Evolutionary conservation across 352 stramenopile genomes (phyloP), one percentile per base, ranked within the genome.

Genomic region (Phytopythium kandeliae): DNA sequence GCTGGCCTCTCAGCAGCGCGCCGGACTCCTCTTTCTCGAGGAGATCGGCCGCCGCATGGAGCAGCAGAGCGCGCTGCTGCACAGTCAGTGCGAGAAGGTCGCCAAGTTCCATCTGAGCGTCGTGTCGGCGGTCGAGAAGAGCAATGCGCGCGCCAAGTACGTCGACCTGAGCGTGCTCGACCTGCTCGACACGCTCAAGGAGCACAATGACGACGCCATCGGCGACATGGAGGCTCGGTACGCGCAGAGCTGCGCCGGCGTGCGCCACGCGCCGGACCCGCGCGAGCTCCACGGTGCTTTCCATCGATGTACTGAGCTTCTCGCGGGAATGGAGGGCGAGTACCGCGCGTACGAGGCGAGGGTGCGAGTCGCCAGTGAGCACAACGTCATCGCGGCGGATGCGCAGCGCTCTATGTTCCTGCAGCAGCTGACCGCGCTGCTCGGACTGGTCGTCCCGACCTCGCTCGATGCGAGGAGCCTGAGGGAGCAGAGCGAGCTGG

Each of bases 251-350:
- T 85, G 71, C 22, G 65, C 81, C 24, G 62, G 61, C 1, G 55
- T 96, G 24, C 80, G 86, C 17, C 86, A 96, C 49, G 80, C 86
- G 3, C 74, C 85, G 0, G 81, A 89, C 48, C 68, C 81, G 31
- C 54, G 33, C 0, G 57, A 77, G 17, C 61, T 97, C 15, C 66
- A 87, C 19, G 43, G 51, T 2, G 73, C 76, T 22, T 96, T 96
- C 47, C 54, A 70, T 6, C 57, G 48, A 0, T 76, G 70, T 1
- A 71, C 74, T 0, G 55, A 63, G 15, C 37, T 96, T 2, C 65
- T 97, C 3, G 69, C 74, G 22, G 24, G 65, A 15, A 82, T 96
- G 33, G 88, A 96, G 58, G 55, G 38, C 7, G 74, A 82, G 22
- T 96, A 97, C 61, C 79, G 88, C 12, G 48, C 67, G 13, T 94